A percentile compares a stretch with the other conserved stretches of the same genome.
Evolutionary conservation across 2,329 filamentous ascomycete species (phyloP).

Genomic region (Penicillium frequentans): DNA sequence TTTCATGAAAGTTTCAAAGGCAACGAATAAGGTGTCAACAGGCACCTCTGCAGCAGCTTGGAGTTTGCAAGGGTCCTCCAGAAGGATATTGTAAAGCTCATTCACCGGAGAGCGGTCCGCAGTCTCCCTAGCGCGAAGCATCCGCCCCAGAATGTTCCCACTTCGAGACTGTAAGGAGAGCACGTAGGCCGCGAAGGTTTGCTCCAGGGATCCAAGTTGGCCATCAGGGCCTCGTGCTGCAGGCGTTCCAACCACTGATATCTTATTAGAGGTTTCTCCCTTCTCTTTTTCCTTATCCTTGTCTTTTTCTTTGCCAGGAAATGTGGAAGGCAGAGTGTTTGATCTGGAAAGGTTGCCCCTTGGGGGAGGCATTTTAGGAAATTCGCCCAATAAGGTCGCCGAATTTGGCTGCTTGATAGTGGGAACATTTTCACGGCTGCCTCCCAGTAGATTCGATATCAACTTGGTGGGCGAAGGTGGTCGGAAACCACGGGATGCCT

Average conservation of each 20-base stretch:
- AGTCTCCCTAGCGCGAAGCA: constrained; percentile 66
- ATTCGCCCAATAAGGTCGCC: constrained; percentile 41
- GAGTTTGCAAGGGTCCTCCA: constrained; percentile 78
- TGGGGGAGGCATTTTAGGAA: constrained; percentile 45
- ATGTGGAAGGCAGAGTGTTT: constrained; percentile 44
- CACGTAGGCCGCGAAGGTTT: constrained; percentile 81
- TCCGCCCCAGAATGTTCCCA: constrained; percentile 79
- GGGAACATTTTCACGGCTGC: constrained; percentile 45
- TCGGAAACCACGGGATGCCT: constrained; percentile 62
- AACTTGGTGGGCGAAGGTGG: constrained; percentile 88
- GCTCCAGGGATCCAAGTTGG: constrained; percentile 72
- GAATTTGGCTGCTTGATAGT: constrained; percentile 36
- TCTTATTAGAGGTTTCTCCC: constrained; percentile 28
- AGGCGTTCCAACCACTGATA: constrained; percentile 56
- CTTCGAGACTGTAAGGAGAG: constrained; percentile 80
- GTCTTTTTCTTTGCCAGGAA: constrained; percentile 49
- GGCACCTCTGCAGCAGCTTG: constrained; percentile 73
- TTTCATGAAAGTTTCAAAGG: constrained; percentile 89
- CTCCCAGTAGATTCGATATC: constrained; percentile 76
- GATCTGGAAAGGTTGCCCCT: constrained; percentile 41
- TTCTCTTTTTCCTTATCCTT: constrained; percentile 40
- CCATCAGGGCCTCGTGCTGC: constrained; percentile 57
- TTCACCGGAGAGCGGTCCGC: constrained; percentile 82
- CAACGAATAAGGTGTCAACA: constrained; percentile 82
- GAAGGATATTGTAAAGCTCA: constrained; percentile 83